phyloP scores from a whole-genome alignment of 2,329 filamentous ascomycete genomes.

The Fusarium pininemorale region DNA sequence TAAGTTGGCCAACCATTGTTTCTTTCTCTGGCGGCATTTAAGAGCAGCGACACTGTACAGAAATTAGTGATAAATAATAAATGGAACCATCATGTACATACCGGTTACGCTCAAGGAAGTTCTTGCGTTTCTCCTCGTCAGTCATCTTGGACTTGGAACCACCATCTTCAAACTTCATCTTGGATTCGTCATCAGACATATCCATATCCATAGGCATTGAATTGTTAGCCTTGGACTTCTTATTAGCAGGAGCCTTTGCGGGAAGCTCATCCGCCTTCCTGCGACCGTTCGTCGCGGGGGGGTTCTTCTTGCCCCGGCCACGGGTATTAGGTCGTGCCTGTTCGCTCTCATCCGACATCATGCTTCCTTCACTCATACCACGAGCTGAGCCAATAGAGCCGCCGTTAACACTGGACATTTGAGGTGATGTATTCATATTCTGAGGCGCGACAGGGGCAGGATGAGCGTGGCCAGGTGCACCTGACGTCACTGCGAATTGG shows the following conservation, averaged over 20 bases:
- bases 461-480: slow-evolving; percentile 61
- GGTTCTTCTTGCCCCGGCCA: slow-evolving; percentile 74
- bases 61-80: background rate
- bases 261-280: slow-evolving; percentile 79
- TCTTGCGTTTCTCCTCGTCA: slow-evolving; percentile 97
- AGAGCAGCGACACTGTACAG: slow-evolving; percentile 83
- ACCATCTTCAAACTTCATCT: slow-evolving; percentile 38
- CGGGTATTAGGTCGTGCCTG: slow-evolving; percentile 71
- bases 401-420: slow-evolving; percentile 60
- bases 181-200: slow-evolving; percentile 62
- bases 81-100: slow-evolving; percentile 56
- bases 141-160: slow-evolving; percentile 40
- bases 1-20: slow-evolving; percentile 96
- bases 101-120: slow-evolving; percentile 96
- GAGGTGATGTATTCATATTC: slow-evolving; percentile 57
- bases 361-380: slow-evolving; percentile 74
- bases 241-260: slow-evolving; percentile 69
- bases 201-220: slow-evolving; percentile 54
- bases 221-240: slow-evolving; percentile 70
- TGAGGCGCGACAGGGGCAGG: slow-evolving; percentile 50
- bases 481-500: slow-evolving; percentile 57
- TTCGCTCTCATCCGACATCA: slow-evolving; percentile 77
- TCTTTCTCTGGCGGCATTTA: slow-evolving; percentile 97
- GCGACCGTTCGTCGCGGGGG: slow-evolving; percentile 68
- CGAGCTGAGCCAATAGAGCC: slow-evolving; percentile 57